phyloP scores from a whole-genome alignment of 2,329 filamentous ascomycete species.

The Fusarium mexicanum region DNA sequence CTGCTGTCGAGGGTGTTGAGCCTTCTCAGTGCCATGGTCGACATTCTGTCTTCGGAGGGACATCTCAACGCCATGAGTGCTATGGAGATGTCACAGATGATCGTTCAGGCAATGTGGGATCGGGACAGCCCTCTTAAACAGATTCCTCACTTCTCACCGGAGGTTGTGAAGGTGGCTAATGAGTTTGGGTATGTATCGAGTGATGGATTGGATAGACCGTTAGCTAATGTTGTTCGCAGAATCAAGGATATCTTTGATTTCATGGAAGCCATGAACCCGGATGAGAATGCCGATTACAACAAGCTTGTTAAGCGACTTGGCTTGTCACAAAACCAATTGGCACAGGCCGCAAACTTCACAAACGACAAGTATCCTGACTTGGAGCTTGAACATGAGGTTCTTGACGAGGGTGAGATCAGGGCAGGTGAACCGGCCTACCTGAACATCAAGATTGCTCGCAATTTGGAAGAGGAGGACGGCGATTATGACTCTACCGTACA shows the following conservation, averaged over 20 bases:
- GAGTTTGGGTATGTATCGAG: conserved; percentile 71
- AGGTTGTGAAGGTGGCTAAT: conserved; percentile 84
- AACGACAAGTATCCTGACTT: conserved; percentile 97
- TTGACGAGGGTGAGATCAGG: conserved; percentile 81
- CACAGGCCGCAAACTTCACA: conserved; percentile 91
- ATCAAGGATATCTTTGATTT: conserved; percentile 97
- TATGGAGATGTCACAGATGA: conserved; percentile 99
- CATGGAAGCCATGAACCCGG: conserved; percentile 98
- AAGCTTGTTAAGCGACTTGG: conserved; percentile 80
- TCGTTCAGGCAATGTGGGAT: conserved; percentile 99
- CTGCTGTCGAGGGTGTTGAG: conserved; percentile 86
- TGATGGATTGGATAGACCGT: neutral
- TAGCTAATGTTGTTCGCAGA: conserved; percentile 56
- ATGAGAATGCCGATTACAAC: conserved; percentile 85
- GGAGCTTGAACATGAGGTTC: conserved; percentile 86
- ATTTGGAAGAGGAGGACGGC: conserved; percentile 70
- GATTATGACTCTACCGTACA: conserved; percentile 87
- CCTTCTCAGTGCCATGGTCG: conserved; percentile 89
- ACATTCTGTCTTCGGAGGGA: conserved; percentile 94
- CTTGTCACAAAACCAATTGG: conserved; percentile 82
- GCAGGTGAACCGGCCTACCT: conserved; percentile 85
- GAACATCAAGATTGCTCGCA: conserved; percentile 84
- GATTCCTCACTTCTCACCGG: conserved; percentile 90
- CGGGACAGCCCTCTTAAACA: conserved; percentile 96
- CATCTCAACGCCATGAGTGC: conserved; percentile 97